phyloP scores from a whole-genome alignment of 2,329 filamentous ascomycete genomes.

The Zymoseptoria tritici region DNA sequence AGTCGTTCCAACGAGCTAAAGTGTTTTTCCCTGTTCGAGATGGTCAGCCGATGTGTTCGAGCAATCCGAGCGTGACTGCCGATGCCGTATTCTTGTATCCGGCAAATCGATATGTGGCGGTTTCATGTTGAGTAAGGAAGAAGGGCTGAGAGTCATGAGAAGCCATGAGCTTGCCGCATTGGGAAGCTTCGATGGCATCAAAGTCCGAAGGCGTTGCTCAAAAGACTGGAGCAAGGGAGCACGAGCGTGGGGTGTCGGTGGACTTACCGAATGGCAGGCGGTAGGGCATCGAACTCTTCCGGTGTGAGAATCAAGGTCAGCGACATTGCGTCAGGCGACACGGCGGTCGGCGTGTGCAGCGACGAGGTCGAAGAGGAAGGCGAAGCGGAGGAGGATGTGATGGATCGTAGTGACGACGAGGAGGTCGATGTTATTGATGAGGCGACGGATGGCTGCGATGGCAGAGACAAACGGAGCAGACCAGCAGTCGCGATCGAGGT shows the following conservation, averaged over 20 bases:
- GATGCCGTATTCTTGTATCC: neutral
- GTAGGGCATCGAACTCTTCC: constrained; percentile 37
- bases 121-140: constrained; percentile 4
- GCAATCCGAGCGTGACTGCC: neutral
- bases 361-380: neutral
- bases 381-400: neutral
- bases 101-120: constrained; percentile 1
- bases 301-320: constrained; percentile 22
- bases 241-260: neutral
- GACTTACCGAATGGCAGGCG: constrained; percentile 38
- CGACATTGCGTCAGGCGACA: neutral
- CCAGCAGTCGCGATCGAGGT: neutral
- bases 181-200: neutral
- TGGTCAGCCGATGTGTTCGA: neutral
- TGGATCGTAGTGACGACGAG: neutral
- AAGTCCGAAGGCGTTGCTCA: neutral
- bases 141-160: neutral
- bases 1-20: constrained; percentile 66
- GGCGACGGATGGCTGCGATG: neutral
- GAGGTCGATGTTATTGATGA: neutral
- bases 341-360: neutral
- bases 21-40: constrained; percentile 49
- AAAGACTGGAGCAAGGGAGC: neutral
- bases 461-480: neutral
- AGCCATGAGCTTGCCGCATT: neutral